phyloP scores from a whole-genome alignment of 2,329 filamentous ascomycete genomes.

The Diaporthe sp. region DNA sequence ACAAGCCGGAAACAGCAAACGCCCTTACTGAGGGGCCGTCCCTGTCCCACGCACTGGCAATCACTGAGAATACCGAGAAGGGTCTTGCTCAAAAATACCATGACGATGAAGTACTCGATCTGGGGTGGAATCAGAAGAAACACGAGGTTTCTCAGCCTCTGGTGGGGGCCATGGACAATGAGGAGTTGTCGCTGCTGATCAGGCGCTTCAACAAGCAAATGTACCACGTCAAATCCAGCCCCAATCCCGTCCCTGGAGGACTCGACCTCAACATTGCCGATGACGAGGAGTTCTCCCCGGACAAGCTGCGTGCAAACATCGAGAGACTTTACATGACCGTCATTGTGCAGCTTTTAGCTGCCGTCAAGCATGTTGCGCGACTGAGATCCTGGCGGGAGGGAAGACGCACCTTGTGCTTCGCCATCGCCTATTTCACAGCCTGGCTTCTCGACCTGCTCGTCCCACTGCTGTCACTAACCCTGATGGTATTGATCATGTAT shows the following conservation, averaged over 20 bases:
- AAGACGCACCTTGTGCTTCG: constrained; percentile 73
- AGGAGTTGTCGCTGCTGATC: constrained; percentile 78
- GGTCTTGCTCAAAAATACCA: constrained; percentile 59
- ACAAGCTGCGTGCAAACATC: constrained; percentile 81
- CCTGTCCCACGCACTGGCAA: constrained; percentile 55
- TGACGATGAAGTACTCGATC: constrained; percentile 68
- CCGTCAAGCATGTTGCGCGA: constrained; percentile 79
- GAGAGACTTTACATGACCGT: constrained; percentile 88
- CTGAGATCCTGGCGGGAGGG: constrained; percentile 84
- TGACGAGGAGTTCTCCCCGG: constrained; percentile 85
- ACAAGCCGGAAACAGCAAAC: constrained; percentile 38
- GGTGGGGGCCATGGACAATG: constrained; percentile 75
- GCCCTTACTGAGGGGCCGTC: constrained; percentile 45
- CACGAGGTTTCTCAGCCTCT: constrained; percentile 67
- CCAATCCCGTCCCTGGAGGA: constrained; percentile 69
- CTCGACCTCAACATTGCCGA: constrained; percentile 85
- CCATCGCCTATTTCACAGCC: constrained; percentile 64
- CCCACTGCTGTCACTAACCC: constrained; percentile 66
- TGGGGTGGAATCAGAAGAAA: constrained; percentile 76
- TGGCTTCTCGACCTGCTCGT: constrained; percentile 80
- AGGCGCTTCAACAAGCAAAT: constrained; percentile 80
- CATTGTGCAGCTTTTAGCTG: constrained; percentile 71
- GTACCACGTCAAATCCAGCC: constrained; percentile 75
- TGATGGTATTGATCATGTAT: constrained; percentile 74
- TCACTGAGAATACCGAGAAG: constrained; percentile 53